Conservation (phyloP, 768 basidiomycete species). For the Leccinum barrowsii region DNA sequence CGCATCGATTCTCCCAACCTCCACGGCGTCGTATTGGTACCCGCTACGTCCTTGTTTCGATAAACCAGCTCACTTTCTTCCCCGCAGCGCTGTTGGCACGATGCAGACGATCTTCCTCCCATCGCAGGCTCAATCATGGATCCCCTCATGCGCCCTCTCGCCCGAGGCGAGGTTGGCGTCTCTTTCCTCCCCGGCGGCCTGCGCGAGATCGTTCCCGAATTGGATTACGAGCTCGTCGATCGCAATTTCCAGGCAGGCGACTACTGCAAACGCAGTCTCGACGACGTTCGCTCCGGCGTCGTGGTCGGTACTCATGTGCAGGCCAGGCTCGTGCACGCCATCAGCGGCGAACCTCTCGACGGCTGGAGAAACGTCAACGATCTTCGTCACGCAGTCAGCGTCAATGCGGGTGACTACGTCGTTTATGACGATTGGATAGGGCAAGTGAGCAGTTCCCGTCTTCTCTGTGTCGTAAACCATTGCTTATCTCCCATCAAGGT, state of each 20-base stretch:
- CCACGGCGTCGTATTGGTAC: constrained; percentile 65
- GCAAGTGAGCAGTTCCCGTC: constrained; percentile 52
- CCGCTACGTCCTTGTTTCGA: neutral
- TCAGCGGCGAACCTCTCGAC: constrained; percentile 54
- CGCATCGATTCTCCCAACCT: constrained; percentile 38
- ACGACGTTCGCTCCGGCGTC: constrained; percentile 73
- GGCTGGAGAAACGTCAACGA: constrained; percentile 64
- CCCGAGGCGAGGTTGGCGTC: constrained; percentile 80
- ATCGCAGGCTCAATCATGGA: constrained; percentile 45
- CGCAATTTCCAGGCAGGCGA: constrained; percentile 78
- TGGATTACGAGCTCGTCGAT: constrained; percentile 66
- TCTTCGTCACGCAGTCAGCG: constrained; percentile 51
- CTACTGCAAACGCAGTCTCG: constrained; percentile 73
- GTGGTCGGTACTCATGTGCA: constrained; percentile 61
- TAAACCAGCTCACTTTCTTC: constrained; percentile 4
- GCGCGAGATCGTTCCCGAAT: constrained; percentile 71
- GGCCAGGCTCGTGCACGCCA: constrained; percentile 71
- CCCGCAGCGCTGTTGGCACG: constrained; percentile 83
- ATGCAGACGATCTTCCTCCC: constrained; percentile 66
- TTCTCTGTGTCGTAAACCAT: constrained; percentile 4
- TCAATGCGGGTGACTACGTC: constrained; percentile 81
- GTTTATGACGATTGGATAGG: constrained; percentile 85
- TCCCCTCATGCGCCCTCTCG: constrained; percentile 71
- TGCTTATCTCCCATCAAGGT: constrained; percentile 42
- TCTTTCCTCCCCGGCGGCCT: constrained; percentile 54